Evolutionary conservation across 805 yeast genomes (phyloP).

Genomic region (Yarrowia bubula): DNA sequence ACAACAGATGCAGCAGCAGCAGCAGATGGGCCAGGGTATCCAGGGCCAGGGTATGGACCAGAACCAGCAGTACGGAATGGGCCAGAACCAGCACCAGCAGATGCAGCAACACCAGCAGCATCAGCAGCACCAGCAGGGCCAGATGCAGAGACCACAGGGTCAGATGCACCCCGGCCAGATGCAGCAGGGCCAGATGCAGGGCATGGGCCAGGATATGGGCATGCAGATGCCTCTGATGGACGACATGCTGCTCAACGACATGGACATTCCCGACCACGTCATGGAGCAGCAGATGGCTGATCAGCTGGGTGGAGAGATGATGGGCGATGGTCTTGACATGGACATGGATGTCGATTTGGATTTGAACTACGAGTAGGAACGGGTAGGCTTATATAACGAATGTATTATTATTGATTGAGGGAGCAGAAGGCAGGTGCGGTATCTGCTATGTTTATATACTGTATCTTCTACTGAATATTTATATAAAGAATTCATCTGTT

Average conservation of each 20-base stretch:
- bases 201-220: constrained; percentile 25
- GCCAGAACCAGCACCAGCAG: constrained; percentile 6
- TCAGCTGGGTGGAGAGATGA: constrained; percentile 25
- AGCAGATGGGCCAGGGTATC: not conserved
- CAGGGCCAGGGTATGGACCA: constrained; percentile 13
- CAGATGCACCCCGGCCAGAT: constrained; percentile 17
- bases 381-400: not conserved
- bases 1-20: not conserved
- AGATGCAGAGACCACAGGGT: not conserved
- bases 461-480: too few relatives aligned
- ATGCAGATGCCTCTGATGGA: constrained; percentile 21
- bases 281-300: constrained; percentile 29
- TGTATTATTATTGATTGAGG: constrained; percentile 21
- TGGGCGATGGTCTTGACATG: constrained; percentile 24
- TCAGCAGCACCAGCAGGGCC: not conserved
- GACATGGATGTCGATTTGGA: constrained; percentile 23
- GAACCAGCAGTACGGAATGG: constrained; percentile 18
- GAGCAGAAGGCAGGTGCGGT: too few relatives aligned
- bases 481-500: too few relatives aligned
- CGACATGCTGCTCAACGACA: constrained; percentile 22
- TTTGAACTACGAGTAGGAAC: constrained; percentile 13
- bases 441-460: too few relatives aligned
- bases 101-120: not conserved
- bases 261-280: constrained; percentile 28
- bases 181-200: constrained; percentile 24